Evolutionary conservation across 345 rosid genomes (phyloP), one percentile per base, ranked within the genome.

Genomic region (Aquilaria malaccensis): DNA sequence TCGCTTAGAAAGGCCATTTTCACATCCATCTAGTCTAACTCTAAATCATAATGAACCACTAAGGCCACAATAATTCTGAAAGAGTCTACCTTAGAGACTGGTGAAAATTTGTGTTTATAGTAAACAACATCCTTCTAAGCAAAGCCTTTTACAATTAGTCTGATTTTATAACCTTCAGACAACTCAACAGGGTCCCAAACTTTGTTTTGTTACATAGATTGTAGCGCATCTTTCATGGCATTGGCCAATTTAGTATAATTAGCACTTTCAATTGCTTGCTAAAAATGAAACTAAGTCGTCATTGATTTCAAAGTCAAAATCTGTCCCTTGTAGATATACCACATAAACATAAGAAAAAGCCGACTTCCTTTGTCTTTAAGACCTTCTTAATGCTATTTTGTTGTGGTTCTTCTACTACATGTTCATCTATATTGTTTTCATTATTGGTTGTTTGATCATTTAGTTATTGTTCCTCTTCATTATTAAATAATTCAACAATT

Each of bases 231-330:
- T 62, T 72, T 63, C 37, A 58, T 31, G 2, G 2, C 45, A 47
- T 62, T 13, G 14, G 14, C 11, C 58, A 6, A 63, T 46, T 63
- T 62, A 10, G 30, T 6, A 58, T 9, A 62, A 15, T 63, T 59
- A 47, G 11, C 10, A 50, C 10, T 41, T 31, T 60, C 1, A 2
- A 64, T 63, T 50, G 48, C 55, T 13, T 54, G 33, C 30, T 33
- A 52, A 64, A 64, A 63, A 48, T 10, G 43, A 63, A 59, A 29
- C 46, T 59, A 0, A 9, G 7, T 37, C 43, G 7, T 37, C 4
- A 1, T 37, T 45, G 13, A 61, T 12, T 13, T 22, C 30, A 2
- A 45, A 6, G 12, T 60, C 31, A 56, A 6, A 50, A 30, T 57
- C 7, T 30, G 10, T 43, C 45, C 64, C 41, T 41, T 58, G 14